Evolutionary conservation across 2,329 filamentous ascomycete species (phyloP).

Genomic region (Pestalotiopsis sp.): DNA sequence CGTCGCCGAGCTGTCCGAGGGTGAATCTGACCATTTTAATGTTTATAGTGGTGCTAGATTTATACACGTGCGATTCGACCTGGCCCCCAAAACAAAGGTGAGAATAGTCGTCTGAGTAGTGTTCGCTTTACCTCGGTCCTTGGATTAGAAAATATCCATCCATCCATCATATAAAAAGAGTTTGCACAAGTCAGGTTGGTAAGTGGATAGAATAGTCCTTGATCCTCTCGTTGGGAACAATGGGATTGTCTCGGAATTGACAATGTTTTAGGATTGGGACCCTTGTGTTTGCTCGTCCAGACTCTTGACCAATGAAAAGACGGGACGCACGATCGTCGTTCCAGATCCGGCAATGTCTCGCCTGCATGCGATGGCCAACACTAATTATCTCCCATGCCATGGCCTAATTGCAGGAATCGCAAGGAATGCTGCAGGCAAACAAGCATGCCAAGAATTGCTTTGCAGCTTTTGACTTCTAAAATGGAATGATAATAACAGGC

Average conservation of each 20-base stretch:
- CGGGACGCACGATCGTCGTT: neutral
- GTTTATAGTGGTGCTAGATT: neutral
- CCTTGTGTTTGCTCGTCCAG: neutral
- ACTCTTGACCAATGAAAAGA: neutral
- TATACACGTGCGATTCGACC: neutral
- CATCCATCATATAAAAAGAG: neutral
- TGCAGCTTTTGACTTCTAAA: neutral
- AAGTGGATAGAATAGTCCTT: neutral
- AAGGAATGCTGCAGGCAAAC: neutral
- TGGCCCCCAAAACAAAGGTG: neutral
- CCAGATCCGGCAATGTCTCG: conserved; percentile 1
- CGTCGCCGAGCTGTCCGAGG: neutral
- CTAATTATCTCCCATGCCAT: neutral
- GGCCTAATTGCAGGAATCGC: neutral
- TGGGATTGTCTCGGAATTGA: neutral
- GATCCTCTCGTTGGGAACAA: neutral
- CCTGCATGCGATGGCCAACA: neutral
- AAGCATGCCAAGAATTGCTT: neutral
- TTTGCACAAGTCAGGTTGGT: too few relatives aligned
- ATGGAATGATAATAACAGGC: neutral
- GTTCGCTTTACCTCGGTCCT: neutral
- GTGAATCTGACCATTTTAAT: conserved; percentile 1
- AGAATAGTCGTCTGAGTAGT: neutral
- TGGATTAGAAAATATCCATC: neutral
- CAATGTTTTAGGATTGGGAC: neutral